These are phyloP conservation scores for Aurinia saxatilis DNA, from an alignment of 345 rosid species.

Conservation along the genomic window DNA sequence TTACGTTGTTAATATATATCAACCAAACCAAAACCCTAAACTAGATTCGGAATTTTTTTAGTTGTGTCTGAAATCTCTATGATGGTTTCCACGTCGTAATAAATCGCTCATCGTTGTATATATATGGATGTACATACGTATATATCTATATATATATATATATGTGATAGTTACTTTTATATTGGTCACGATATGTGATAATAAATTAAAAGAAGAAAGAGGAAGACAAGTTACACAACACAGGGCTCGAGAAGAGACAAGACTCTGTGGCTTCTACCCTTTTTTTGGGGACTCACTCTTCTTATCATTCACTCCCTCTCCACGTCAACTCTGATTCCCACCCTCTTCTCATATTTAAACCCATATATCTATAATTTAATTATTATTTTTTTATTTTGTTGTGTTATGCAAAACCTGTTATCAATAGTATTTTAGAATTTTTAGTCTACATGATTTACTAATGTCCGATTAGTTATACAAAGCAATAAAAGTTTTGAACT, in stretches of 20 bases:
- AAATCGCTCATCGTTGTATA: no score
- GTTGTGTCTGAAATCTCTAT: no score
- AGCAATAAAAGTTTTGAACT: no score
- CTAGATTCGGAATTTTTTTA: not conserved
- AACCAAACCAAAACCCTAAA: constrained; percentile 8
- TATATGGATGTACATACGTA: not conserved
- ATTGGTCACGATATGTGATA: no score
- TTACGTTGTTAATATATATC: no score
- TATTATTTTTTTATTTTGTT: not conserved
- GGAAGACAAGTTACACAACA: constrained; percentile 19
- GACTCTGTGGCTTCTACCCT: constrained; percentile 25
- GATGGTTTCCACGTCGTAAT: not conserved
- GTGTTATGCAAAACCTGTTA: not conserved
- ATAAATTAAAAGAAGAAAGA: not conserved
- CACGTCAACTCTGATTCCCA: constrained; percentile 29
- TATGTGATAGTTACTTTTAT: no score
- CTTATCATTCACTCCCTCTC: constrained; percentile 31
- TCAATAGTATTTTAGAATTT: not conserved
- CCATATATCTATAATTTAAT: not conserved
- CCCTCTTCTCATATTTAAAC: not conserved
- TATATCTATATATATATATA: no score
- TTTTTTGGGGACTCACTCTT: constrained; percentile 35
- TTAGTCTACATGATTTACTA: no score
- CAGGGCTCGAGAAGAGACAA: constrained; percentile 41
- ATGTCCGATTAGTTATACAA: no score